phyloP scores from a whole-genome alignment of 352 stramenopile genomes.

The Globisporangium heterothallicum region DNA sequence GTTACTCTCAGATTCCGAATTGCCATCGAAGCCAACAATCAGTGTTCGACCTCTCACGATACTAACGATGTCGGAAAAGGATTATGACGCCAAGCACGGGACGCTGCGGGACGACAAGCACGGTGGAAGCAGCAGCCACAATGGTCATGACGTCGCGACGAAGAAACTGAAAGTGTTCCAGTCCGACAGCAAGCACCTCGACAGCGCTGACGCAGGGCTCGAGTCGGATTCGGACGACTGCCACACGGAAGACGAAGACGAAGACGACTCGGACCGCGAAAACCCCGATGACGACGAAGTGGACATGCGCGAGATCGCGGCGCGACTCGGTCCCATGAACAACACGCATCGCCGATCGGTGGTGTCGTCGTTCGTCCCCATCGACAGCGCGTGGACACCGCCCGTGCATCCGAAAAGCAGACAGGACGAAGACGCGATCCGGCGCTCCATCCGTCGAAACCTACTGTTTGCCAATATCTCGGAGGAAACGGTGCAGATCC shows the following conservation, averaged over 20 bases:
- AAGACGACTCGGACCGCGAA: conserved; percentile 19
- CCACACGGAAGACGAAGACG: conserved; percentile 20
- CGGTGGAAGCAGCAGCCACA: conserved; percentile 2
- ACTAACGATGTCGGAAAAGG: conserved; percentile 33
- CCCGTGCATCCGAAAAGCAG: conserved; percentile 46
- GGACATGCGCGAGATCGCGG: conserved; percentile 35
- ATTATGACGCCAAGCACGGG: conserved; percentile 21
- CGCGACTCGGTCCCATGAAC: conserved; percentile 30
- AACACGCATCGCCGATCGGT: conserved; percentile 42
- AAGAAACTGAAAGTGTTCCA: conserved; percentile 27
- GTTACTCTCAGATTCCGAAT: no score
- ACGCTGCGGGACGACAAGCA: conserved; percentile 22
- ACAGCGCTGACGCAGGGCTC: conserved; percentile 18
- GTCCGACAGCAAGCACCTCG: conserved; percentile 10
- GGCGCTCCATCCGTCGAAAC: conserved; percentile 50
- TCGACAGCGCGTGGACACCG: conserved; percentile 47
- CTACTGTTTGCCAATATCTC: conserved; percentile 64
- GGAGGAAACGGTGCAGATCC: conserved; percentile 55
- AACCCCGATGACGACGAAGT: conserved; percentile 27
- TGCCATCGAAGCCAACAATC: no score
- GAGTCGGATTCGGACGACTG: conserved; percentile 12
- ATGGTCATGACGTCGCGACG: conserved; percentile 18
- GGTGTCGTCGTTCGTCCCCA: conserved; percentile 46
- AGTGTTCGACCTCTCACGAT: no score
- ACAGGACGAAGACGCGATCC: conserved; percentile 47